Conservation (phyloP, 2,329 filamentous ascomycete genomes). For the Remersonia thermophila region DNA sequence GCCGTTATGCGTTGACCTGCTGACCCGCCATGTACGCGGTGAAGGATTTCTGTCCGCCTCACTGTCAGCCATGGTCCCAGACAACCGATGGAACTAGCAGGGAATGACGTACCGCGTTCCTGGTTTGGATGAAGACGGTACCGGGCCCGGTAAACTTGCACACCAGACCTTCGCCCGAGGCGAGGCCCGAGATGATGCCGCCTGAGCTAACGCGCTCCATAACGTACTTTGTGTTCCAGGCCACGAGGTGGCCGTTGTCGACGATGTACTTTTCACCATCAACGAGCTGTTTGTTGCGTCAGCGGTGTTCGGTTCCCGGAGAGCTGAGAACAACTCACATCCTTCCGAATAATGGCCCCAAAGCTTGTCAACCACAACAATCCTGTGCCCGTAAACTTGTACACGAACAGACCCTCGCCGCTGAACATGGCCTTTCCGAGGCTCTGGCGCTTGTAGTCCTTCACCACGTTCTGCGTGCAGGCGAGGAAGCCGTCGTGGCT, state of each 20-base stretch:
- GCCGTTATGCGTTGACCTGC: background rate
- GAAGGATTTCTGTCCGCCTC: background rate
- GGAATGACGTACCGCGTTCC: slow-evolving; percentile 59
- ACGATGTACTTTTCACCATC: slow-evolving; percentile 81
- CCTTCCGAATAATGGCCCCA: slow-evolving; percentile 88
- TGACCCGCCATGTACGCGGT: background rate
- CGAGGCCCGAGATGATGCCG: slow-evolving; percentile 79
- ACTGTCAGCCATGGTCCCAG: too few relatives aligned
- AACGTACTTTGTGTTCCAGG: slow-evolving; percentile 92
- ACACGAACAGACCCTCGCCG: slow-evolving; percentile 84
- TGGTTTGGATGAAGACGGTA: slow-evolving; percentile 83
- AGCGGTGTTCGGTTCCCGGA: too few relatives aligned
- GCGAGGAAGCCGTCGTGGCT: slow-evolving; percentile 81
- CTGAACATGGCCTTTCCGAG: slow-evolving; percentile 86
- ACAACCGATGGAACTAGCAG: too few relatives aligned
- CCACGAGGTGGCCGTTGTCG: slow-evolving; percentile 85
- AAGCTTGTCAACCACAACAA: slow-evolving; percentile 86
- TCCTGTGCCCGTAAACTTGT: slow-evolving; percentile 70
- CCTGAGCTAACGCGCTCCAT: slow-evolving; percentile 84
- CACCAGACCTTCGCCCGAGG: slow-evolving; percentile 75
- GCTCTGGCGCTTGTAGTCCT: slow-evolving; percentile 76
- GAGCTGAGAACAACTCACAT: slow-evolving; percentile 51
- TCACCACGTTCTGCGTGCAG: slow-evolving; percentile 73
- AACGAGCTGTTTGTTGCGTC: slow-evolving; percentile 28
- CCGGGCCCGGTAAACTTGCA: slow-evolving; percentile 92